These are phyloP conservation scores for Zasmidium cellare DNA, from an alignment of 2,329 filamentous ascomycete genomes.

Conservation along the genomic window DNA sequence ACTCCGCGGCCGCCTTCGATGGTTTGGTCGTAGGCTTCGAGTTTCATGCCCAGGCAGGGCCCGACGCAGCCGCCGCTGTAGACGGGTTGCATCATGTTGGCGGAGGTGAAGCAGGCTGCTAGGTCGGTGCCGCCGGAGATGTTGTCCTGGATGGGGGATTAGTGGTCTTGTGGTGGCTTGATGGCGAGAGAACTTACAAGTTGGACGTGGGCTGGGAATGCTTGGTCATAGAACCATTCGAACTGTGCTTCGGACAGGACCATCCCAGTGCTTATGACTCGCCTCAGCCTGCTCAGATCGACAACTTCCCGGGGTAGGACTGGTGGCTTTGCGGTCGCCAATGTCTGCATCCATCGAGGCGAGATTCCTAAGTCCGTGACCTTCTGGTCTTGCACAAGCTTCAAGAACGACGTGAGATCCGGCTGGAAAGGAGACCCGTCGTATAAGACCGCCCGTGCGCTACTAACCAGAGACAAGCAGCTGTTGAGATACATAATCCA, in stretches of 20 bases:
- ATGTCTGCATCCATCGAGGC: slow-evolving; percentile 73
- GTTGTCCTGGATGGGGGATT: slow-evolving; percentile 50
- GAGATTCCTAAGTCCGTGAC: slow-evolving; percentile 75
- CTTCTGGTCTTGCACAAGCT: slow-evolving; percentile 60
- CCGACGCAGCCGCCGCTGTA: slow-evolving; percentile 60
- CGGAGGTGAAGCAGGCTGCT: slow-evolving; percentile 62
- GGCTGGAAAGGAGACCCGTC: slow-evolving; percentile 81
- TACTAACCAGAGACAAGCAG: slow-evolving; percentile 60
- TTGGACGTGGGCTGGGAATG: slow-evolving; percentile 67
- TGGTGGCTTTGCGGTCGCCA: slow-evolving; percentile 62
- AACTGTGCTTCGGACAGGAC: slow-evolving; percentile 75
- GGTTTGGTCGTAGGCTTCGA: slow-evolving; percentile 61
- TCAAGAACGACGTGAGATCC: slow-evolving; percentile 62
- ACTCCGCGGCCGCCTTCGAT: slow-evolving; percentile 45
- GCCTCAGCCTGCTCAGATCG: slow-evolving; percentile 61
- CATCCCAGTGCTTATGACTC: slow-evolving; percentile 76
- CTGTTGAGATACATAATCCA: slow-evolving; percentile 86
- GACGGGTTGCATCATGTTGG: slow-evolving; percentile 70
- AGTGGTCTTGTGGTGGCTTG: neutral
- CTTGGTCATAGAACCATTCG: slow-evolving; percentile 75
- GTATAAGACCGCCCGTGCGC: slow-evolving; percentile 68
- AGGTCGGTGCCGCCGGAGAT: slow-evolving; percentile 79
- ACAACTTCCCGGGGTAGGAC: slow-evolving; percentile 59
- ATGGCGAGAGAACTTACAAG: slow-evolving; percentile 39
- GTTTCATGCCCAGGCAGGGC: slow-evolving; percentile 53